Evolutionary conservation across 306 rosid species (phyloP).

Genomic region (Heteromeles arbutifolia): DNA sequence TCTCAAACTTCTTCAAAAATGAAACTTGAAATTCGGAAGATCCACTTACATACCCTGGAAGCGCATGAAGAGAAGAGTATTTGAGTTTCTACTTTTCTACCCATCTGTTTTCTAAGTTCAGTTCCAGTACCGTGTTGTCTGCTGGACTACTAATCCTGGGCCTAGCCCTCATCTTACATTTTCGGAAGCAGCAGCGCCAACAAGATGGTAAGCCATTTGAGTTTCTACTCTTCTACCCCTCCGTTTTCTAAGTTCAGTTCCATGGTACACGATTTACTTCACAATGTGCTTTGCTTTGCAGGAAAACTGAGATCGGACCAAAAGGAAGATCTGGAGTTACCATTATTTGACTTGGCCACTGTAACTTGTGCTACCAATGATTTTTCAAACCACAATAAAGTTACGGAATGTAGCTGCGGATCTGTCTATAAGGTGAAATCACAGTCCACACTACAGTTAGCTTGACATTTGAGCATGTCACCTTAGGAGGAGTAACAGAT

Average conservation of each 20-base stretch:
- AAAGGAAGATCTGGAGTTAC: slow-evolving; percentile 7
- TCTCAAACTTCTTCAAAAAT: too few species aligned
- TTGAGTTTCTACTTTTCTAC: too few species aligned
- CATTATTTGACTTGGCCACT: slow-evolving; percentile 1
- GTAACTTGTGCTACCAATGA: slow-evolving; percentile 1
- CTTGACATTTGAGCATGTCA: too few species aligned
- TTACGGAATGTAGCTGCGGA: slow-evolving; percentile 1
- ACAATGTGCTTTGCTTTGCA: neutral
- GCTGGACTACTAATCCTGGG: neutral
- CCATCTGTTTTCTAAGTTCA: too few species aligned
- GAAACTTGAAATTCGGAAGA: too few species aligned
- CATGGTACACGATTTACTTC: neutral
- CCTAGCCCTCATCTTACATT: neutral
- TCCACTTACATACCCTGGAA: too few species aligned
- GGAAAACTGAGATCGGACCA: neutral
- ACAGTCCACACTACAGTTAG: too few species aligned
- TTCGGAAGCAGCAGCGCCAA: neutral
- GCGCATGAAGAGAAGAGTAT: too few species aligned
- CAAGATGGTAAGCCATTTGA: neutral
- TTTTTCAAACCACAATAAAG: neutral
- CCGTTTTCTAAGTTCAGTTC: neutral
- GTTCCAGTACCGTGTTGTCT: neutral
- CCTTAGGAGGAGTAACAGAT: too few species aligned
- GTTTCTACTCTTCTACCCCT: neutral
- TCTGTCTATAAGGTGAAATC: too few species aligned